Evolutionary conservation across 2,329 filamentous ascomycete genomes (phyloP).

Genomic region (Phaeoacremonium minimum): DNA sequence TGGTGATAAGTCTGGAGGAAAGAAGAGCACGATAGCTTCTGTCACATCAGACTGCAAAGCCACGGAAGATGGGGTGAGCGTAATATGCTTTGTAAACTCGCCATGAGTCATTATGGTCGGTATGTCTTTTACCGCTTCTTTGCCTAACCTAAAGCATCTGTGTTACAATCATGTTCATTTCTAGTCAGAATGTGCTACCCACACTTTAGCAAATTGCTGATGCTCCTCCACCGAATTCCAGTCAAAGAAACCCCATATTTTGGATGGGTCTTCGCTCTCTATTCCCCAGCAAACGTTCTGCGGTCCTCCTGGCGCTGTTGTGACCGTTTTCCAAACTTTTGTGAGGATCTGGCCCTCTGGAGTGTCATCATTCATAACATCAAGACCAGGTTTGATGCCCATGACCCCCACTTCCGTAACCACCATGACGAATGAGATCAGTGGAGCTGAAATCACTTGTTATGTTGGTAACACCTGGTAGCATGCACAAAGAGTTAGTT

Average conservation of each 20-base stretch:
- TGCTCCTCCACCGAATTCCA: constrained; percentile 19
- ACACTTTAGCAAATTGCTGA: constrained; percentile 14
- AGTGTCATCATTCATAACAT: constrained; percentile 13
- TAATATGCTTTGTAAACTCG: constrained; percentile 15
- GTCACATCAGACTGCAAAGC: constrained; percentile 12
- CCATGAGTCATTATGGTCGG: constrained; percentile 11
- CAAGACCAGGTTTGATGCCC: constrained; percentile 13
- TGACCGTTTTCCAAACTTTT: constrained; percentile 8
- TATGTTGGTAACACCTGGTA: no score
- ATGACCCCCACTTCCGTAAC: constrained; percentile 16
- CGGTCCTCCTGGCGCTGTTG: constrained; percentile 12
- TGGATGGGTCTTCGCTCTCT: constrained; percentile 14
- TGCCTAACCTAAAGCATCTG: constrained; percentile 8
- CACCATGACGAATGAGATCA: no score
- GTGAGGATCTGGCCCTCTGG: constrained; percentile 11
- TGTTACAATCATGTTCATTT: neutral
- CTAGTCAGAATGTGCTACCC: constrained; percentile 4
- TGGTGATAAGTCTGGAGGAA: constrained; percentile 4
- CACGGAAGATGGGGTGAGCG: constrained; percentile 6
- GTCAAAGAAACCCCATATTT: constrained; percentile 18
- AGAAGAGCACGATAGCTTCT: constrained; percentile 11
- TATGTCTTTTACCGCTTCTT: constrained; percentile 13
- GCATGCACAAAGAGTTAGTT: no score
- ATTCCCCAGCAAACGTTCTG: constrained; percentile 13
- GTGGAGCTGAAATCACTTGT: no score